Conservation (phyloP, 257 asterid genomes). For the Verbascum thapsus region DNA sequence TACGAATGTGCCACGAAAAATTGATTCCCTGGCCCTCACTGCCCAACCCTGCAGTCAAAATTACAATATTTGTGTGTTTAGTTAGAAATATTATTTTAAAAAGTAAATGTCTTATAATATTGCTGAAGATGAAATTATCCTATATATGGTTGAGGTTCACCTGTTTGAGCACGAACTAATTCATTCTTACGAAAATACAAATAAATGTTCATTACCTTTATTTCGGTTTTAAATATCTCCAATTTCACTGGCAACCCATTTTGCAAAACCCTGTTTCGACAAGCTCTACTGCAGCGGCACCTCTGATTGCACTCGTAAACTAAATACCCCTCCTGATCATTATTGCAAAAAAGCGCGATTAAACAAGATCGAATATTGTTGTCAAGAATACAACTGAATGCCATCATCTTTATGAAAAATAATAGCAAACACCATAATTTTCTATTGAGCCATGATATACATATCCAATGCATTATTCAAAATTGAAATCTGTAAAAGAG, state of each 20-base stretch:
- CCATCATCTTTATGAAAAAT: slow-evolving; percentile 8
- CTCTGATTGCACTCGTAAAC: slow-evolving; percentile 93
- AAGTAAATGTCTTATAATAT: too few species aligned
- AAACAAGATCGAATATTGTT: neutral
- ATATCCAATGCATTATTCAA: slow-evolving; percentile 5
- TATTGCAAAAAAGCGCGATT: slow-evolving; percentile 30
- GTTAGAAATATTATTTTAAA: neutral
- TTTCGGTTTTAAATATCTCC: slow-evolving; percentile 90
- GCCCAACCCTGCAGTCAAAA: slow-evolving; percentile 91
- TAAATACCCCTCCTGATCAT: slow-evolving; percentile 87
- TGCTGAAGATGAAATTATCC: slow-evolving; percentile 4
- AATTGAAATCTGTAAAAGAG: too few species aligned
- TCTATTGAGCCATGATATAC: slow-evolving; percentile 12
- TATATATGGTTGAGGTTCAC: too few species aligned
- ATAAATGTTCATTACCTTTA: slow-evolving; percentile 53
- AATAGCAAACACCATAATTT: neutral
- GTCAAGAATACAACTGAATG: slow-evolving; percentile 23
- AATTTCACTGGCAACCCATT: slow-evolving; percentile 81
- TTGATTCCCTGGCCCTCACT: slow-evolving; percentile 83
- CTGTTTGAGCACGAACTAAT: slow-evolving; percentile 12
- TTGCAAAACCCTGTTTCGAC: slow-evolving; percentile 95
- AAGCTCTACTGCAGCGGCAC: slow-evolving; percentile 74
- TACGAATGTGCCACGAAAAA: slow-evolving; percentile 85
- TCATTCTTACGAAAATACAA: slow-evolving; percentile 25
- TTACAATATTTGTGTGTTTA: slow-evolving; percentile 9